A percentile compares a stretch with the other conserved stretches of the same genome.
These are phyloP conservation scores for Pestalotiopsis sp. DNA, from an alignment of 2,329 filamentous ascomycete species.

Conservation along the genomic window DNA sequence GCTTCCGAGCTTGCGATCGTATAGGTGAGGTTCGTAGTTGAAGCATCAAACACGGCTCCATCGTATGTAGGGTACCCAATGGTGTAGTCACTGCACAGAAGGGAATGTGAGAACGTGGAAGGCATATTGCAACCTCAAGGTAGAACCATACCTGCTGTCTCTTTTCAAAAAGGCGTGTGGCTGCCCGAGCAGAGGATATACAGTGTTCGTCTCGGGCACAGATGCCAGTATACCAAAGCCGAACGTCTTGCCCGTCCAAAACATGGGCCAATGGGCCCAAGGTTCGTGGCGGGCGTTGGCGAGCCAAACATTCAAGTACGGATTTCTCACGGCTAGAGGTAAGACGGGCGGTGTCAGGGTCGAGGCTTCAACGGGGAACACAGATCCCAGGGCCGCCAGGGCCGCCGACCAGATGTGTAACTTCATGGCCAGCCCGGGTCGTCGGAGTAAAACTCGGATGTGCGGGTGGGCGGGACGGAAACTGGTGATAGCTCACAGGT, in stretches of 20 bases:
- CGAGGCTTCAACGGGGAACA: constrained; percentile 47
- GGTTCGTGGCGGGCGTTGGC: constrained; percentile 71
- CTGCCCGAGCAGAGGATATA: constrained; percentile 55
- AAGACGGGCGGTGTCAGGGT: constrained; percentile 59
- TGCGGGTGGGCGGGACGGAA: neutral
- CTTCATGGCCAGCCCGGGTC: constrained; percentile 26
- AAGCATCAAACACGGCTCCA: constrained; percentile 51
- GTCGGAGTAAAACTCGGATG: neutral
- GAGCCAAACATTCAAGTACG: constrained; percentile 65
- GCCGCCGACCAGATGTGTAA: constrained; percentile 19
- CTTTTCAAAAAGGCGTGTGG: constrained; percentile 50
- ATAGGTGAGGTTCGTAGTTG: constrained; percentile 53
- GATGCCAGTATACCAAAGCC: constrained; percentile 55
- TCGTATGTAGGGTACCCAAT: constrained; percentile 45
- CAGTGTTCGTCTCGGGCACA: constrained; percentile 42
- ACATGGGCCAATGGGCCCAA: constrained; percentile 87
- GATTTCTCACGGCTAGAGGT: constrained; percentile 61
- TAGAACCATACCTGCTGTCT: constrained; percentile 8
- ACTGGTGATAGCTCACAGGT: neutral
- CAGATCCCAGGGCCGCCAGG: constrained; percentile 29
- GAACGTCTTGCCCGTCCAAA: constrained; percentile 67
- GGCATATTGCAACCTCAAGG: neutral
- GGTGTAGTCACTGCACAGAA: constrained; percentile 34
- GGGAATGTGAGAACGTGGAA: constrained; percentile 25
- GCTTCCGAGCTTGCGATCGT: constrained; percentile 28